phyloP scores from a whole-genome alignment of 2,329 filamentous ascomycete genomes.

The Plectosphaerella sp. region DNA sequence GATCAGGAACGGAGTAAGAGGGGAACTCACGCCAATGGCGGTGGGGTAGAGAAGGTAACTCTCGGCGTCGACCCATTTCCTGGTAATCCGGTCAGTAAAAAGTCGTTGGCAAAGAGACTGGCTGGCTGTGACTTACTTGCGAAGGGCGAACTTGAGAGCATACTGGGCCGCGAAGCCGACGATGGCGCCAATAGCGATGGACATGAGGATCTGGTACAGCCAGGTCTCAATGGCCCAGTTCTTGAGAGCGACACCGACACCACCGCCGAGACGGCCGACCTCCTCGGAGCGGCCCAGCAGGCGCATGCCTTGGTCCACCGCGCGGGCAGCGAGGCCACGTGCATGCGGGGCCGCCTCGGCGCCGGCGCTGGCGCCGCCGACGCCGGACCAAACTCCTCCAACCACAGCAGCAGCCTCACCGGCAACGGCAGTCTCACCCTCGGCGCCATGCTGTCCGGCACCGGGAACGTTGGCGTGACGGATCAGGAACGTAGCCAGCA shows the following conservation, averaged over 20 bases:
- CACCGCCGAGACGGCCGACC: constrained; percentile 46
- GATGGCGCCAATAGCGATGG: constrained; percentile 33
- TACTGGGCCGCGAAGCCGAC: constrained; percentile 24
- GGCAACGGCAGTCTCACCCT: background rate
- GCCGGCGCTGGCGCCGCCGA: constrained; percentile 29
- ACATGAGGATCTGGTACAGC: constrained; percentile 40
- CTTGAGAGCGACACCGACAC: constrained; percentile 38
- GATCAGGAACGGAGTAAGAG: background rate
- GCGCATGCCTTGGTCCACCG: constrained; percentile 2
- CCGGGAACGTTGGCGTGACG: constrained; percentile 33
- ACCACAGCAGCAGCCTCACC: background rate
- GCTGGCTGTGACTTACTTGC: too few species aligned
- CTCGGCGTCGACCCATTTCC: constrained; percentile 50
- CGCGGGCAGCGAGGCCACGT: too few species aligned
- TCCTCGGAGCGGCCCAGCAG: constrained; percentile 13
- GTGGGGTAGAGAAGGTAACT: constrained; percentile 47
- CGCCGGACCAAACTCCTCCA: constrained; percentile 6
- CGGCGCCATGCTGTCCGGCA: constrained; percentile 1
- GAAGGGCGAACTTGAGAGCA: constrained; percentile 36
- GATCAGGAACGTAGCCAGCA: constrained; percentile 40
- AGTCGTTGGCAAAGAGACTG: constrained; percentile 2
- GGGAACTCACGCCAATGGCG: constrained; percentile 34
- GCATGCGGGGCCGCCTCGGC: constrained; percentile 12
- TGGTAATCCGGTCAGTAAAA: constrained; percentile 9
- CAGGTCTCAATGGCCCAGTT: constrained; percentile 42